Evolutionary conservation across 1,284 basidiomycete genomes (phyloP), one percentile per base, ranked within the genome.

Genomic region (Melampsora larici-populina): DNA sequence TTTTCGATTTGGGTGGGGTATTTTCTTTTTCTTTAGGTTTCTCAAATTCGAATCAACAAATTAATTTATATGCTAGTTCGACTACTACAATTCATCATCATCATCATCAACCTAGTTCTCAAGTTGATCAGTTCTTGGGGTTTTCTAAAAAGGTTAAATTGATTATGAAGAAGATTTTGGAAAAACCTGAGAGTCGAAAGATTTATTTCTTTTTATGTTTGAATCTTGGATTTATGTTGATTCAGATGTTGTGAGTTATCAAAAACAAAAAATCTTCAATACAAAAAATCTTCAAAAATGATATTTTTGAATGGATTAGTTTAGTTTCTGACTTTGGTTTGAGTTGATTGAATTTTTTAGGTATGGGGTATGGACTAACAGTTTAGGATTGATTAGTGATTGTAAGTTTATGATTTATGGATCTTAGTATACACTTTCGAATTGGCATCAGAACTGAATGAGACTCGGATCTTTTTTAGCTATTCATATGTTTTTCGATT

Each of bases 401-500:
- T 93, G 94, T 95, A 82, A 82, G 90, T 82, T 26, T 3, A 15
- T 21, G 26, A 18, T 18, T 36, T 36, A 36, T 66, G 24, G 29
- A 51, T 26, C 46, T 21, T 18, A 64, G 74, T 36, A 72, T 48
- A 24, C 55, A 60, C 49, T 40, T 48, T 31, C 70, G 24, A 36
- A 51, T 60, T 49, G 6, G 66, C 48, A 40, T 40, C 40, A 40
- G 9, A 40, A 40, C 40, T 40, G 40, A 40, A 40, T 40, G 7
- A 13, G 40, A 40, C 1, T 40, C 40, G 9, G 36, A 36, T 40
- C 26, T 65, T 67, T 40, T 0, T 74, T 43, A 97, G 96, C 97
- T 17, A 99, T 99, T 70, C 97, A 99, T 83, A 99, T 99, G 97
- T 93, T 95, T 31, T 99, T 99, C 82, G 97, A 99, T 85, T 99